phyloP scores from a whole-genome alignment of 495 filamentous ascomycete genomes.

The Pyrenopolyporus hunteri region DNA sequence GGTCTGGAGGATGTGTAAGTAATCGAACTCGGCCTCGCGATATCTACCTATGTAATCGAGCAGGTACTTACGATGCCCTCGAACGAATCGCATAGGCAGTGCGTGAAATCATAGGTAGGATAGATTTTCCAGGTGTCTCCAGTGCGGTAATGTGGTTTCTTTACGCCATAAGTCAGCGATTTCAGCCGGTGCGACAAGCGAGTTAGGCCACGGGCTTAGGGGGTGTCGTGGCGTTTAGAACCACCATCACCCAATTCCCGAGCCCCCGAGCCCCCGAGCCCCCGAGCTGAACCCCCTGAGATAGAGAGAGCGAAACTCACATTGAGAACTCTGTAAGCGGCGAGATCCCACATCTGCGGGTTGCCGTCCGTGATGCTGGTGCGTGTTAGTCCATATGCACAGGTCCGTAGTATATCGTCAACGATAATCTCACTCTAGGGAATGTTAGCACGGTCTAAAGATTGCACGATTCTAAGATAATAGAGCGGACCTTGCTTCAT shows the following conservation, averaged over 20 bases:
- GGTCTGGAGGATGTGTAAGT: slow-evolving; percentile 47
- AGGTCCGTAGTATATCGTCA: slow-evolving; percentile 59
- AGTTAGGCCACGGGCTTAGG: not conserved
- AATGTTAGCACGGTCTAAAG: slow-evolving; percentile 60
- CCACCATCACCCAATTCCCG: too few relatives aligned
- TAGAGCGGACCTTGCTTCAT: slow-evolving; percentile 80
- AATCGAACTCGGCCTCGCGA: not conserved
- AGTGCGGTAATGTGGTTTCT: slow-evolving; percentile 73
- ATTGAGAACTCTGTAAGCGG: slow-evolving; percentile 78
- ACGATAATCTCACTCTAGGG: slow-evolving; percentile 73
- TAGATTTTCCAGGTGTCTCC: slow-evolving; percentile 81
- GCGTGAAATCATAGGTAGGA: slow-evolving; percentile 90
- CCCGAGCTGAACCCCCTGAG: not conserved
- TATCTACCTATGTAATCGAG: not conserved
- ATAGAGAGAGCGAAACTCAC: slow-evolving; percentile 34
- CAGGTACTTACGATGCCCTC: slow-evolving; percentile 66
- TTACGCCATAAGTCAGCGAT: slow-evolving; percentile 45
- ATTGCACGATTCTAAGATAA: slow-evolving; percentile 28
- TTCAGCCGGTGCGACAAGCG: too few relatives aligned
- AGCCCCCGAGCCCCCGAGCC: too few relatives aligned
- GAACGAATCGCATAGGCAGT: slow-evolving; percentile 87
- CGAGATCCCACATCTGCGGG: slow-evolving; percentile 70
- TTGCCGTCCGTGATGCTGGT: slow-evolving; percentile 53
- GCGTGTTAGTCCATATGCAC: slow-evolving; percentile 60
- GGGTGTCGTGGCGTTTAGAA: too few relatives aligned